Conservation (phyloP, 176 grass and related monocot genomes). For the Melocanna baccifera region DNA sequence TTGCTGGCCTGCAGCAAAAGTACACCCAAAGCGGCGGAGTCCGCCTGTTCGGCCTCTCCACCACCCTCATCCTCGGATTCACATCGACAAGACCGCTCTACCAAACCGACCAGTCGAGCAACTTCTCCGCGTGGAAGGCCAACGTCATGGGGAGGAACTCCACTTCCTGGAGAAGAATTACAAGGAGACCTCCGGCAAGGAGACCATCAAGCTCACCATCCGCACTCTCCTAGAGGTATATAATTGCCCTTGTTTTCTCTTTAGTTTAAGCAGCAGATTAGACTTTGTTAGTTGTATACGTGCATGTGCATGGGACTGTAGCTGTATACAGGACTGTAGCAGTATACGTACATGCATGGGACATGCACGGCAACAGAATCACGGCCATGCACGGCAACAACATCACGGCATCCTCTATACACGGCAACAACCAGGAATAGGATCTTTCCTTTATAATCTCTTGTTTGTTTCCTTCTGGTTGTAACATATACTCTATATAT, state of each 20-base stretch:
- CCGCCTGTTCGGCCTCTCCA: constrained; percentile 84
- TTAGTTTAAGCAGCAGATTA: background rate
- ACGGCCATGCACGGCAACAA: no score
- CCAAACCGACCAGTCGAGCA: constrained; percentile 87
- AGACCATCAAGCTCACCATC: constrained; percentile 92
- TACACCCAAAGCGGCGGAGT: constrained; percentile 89
- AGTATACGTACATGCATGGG: no score
- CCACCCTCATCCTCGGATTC: constrained; percentile 88
- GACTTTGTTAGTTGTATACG: no score
- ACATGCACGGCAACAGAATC: no score
- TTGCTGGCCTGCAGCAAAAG: constrained; percentile 96
- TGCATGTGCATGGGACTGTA: no score
- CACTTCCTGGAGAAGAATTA: constrained; percentile 97
- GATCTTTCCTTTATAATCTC: no score
- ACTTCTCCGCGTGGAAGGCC: constrained; percentile 96
- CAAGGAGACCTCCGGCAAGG: constrained; percentile 89
- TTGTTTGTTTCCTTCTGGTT: no score
- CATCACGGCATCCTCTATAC: no score
- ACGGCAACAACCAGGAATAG: no score
- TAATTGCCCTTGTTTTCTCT: background rate
- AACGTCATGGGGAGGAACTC: constrained; percentile 94
- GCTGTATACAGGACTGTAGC: no score
- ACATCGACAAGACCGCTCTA: constrained; percentile 67
- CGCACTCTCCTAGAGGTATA: constrained; percentile 80
- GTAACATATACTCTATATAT: no score